Conservation (phyloP, 805 yeast genomes). For the Schwanniomyces occidentalis region DNA sequence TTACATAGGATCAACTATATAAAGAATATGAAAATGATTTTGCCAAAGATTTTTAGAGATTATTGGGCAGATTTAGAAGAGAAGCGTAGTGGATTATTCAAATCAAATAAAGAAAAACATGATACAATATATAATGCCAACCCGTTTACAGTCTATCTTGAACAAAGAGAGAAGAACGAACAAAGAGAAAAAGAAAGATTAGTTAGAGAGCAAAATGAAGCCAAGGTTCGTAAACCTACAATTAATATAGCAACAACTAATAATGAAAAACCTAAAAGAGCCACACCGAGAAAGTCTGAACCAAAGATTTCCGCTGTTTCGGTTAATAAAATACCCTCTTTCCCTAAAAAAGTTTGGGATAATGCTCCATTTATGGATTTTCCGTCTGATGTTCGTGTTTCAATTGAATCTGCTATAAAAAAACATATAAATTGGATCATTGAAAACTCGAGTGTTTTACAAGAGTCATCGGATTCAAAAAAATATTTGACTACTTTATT, state of each 20-base stretch:
- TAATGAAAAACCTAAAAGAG: conserved; percentile 4
- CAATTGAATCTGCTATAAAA: conserved; percentile 62
- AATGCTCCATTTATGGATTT: conserved; percentile 68
- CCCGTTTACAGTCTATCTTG: conserved; percentile 74
- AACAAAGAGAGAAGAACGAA: conserved; percentile 48
- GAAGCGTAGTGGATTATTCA: conserved; percentile 51
- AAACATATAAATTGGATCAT: conserved; percentile 57
- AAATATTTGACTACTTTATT: conserved; percentile 10
- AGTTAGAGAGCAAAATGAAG: conserved; percentile 47
- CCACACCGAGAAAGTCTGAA: conserved; percentile 5
- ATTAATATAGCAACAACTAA: conserved; percentile 39
- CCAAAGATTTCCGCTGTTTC: neutral
- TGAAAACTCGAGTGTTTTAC: conserved; percentile 13
- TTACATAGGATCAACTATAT: conserved; percentile 75
- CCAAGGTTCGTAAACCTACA: conserved; percentile 50
- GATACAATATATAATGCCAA: conserved; percentile 60
- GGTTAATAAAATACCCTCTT: conserved; percentile 16
- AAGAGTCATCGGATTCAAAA: conserved; percentile 4
- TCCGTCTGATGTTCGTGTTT: conserved; percentile 58
- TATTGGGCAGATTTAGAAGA: conserved; percentile 76
- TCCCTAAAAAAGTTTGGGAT: conserved; percentile 67
- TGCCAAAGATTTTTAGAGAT: conserved; percentile 79
- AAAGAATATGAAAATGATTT: conserved; percentile 81
- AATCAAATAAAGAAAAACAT: conserved; percentile 48
- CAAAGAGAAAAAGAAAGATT: conserved; percentile 47